Evolutionary conservation across 768 basidiomycete genomes (phyloP).

Genomic region (Serendipita sp.): DNA sequence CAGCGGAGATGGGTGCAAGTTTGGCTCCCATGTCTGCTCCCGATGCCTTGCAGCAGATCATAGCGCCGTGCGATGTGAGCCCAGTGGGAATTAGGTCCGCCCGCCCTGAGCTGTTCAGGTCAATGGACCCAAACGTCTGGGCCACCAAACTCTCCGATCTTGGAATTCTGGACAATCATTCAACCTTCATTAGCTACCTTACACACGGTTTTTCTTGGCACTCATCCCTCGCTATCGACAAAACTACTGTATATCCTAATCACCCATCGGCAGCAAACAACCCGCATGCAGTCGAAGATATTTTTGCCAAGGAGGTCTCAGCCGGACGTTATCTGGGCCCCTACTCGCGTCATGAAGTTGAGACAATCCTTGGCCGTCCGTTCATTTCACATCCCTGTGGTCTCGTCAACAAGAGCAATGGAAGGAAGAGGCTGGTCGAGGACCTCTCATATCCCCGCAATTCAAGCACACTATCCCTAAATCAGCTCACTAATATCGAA

Average conservation of each 20-base stretch:
- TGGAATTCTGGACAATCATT: too few relatives aligned
- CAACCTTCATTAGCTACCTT: too few relatives aligned
- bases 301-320: conserved; percentile 5
- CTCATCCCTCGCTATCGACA: not conserved
- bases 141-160: too few relatives aligned
- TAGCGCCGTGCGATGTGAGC: too few relatives aligned
- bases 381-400: conserved; percentile 20
- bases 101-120: too few relatives aligned
- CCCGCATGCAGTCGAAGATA: conserved; percentile 1
- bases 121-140: too few relatives aligned
- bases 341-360: conserved; percentile 12
- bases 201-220: not conserved
- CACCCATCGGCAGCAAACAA: conserved; percentile 7
- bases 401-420: conserved; percentile 14
- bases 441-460: not conserved
- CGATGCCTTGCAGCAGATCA: too few relatives aligned
- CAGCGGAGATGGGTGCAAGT: too few relatives aligned
- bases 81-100: too few relatives aligned
- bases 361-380: conserved; percentile 16
- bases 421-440: not conserved
- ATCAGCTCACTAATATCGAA: not conserved
- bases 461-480: not conserved
- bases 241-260: conserved; percentile 11
- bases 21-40: too few relatives aligned
- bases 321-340: conserved; percentile 11